phyloP scores from a whole-genome alignment of 176 grass and related monocot genomes.

The barley (Hordeum vulgare) region DNA sequence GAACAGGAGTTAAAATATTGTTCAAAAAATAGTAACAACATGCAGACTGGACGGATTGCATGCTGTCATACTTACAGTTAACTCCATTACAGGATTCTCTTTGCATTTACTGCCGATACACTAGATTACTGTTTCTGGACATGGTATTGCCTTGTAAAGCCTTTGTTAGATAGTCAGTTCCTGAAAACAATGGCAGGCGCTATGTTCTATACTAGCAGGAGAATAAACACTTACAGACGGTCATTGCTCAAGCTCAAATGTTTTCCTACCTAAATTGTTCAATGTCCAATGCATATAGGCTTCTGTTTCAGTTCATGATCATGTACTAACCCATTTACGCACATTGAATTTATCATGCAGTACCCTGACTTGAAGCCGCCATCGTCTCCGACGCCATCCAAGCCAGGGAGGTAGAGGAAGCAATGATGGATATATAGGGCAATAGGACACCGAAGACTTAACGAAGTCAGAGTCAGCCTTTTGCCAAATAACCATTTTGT shows the following conservation, averaged over 20 bases:
- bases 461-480: background rate
- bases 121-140: background rate
- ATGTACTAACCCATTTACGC: background rate
- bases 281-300: background rate
- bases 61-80: background rate
- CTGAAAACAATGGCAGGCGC: background rate
- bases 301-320: background rate
- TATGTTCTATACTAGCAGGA: background rate
- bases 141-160: background rate
- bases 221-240: background rate
- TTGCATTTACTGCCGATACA: background rate
- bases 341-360: slow-evolving; percentile 36
- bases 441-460: background rate
- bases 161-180: background rate
- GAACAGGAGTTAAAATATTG: background rate
- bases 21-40: background rate
- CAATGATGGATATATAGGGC: background rate
- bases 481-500: slow-evolving; percentile 9
- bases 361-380: slow-evolving; percentile 60
- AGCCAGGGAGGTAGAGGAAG: slow-evolving; percentile 21
- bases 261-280: background rate
- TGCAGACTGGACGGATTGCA: background rate
- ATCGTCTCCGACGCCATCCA: slow-evolving; percentile 44
- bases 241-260: background rate
- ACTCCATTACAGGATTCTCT: background rate